Conservation (phyloP, 768 basidiomycete genomes). For the Boletus edulis region DNA sequence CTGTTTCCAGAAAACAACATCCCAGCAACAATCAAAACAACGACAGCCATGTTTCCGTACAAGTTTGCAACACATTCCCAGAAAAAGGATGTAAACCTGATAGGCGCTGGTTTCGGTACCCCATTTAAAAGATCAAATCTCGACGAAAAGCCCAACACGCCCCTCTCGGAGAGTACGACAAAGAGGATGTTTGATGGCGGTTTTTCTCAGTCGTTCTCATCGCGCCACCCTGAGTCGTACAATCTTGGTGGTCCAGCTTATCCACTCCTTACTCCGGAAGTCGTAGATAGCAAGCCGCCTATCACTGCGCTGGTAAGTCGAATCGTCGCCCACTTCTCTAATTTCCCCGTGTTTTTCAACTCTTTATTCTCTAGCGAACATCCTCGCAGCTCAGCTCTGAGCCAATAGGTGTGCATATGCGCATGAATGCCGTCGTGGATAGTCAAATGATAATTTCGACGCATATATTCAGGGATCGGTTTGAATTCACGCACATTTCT, state of each 20-base stretch:
- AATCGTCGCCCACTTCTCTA: neutral
- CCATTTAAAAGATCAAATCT: constrained; percentile 10
- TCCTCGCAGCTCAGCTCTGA: constrained; percentile 8
- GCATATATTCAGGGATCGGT: constrained; percentile 16
- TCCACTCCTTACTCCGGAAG: constrained; percentile 1
- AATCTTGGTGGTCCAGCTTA: constrained; percentile 5
- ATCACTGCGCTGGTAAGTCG: constrained; percentile 5
- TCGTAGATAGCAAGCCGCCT: constrained; percentile 2
- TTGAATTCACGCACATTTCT: neutral
- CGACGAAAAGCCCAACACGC: constrained; percentile 6
- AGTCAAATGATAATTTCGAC: neutral
- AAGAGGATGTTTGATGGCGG: constrained; percentile 5
- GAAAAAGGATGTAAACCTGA: constrained; percentile 7
- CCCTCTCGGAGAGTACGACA: constrained; percentile 1
- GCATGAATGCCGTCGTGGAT: neutral
- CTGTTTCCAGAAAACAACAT: neutral
- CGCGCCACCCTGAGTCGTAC: constrained; percentile 13
- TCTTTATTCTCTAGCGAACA: constrained; percentile 3
- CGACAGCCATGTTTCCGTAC: constrained; percentile 14
- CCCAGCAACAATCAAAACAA: neutral
- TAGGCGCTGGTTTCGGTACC: neutral
- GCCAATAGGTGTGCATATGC: constrained; percentile 26
- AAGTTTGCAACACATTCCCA: constrained; percentile 15
- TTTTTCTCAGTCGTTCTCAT: constrained; percentile 10
- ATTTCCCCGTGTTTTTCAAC: neutral